Evolutionary conservation across 2,329 filamentous ascomycete genomes (phyloP), one percentile per base, ranked within the genome.

Genomic region (Aspergillus caelatus): DNA sequence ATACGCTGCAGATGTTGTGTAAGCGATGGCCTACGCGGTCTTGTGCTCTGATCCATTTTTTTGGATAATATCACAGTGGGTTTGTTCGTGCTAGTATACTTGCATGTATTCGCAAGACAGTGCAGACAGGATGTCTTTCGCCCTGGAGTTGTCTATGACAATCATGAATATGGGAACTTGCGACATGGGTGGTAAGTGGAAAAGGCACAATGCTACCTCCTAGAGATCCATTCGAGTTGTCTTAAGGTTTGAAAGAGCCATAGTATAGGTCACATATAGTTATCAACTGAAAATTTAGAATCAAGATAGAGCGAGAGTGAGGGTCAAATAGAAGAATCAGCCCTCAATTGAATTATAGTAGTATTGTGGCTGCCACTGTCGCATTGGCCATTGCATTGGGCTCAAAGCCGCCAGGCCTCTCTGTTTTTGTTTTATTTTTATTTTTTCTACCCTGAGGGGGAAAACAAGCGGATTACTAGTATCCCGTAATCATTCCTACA

Each of bases 1-100:
- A 71, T 63, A 28, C 70, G 68, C 32, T 71, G 70, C 23, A 72
- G 39, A 14, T 69, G 68, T 41, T 66, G 61, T 19, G 70, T 66
- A 54, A 72, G 62, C 11, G 70, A 72, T n/a, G 63, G 59, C 57
- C 70, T 65, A 30, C 67, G 67, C 50, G 63, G 62, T 46, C 65
- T 67, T 56, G 30, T 58, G 14, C 32, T 57, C 16, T 62, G 48
- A 23, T 63, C 32, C 65, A 67, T 67, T 46, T 52, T 52, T 52
- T 56, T 58, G 26, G 11, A 28, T 23, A 45, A 52, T 30, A 23
- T 14, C 28, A 32, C 23, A n/a, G 19, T 21, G 12, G 26, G 14
- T 16, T 28, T 30, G 23, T 26, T 16, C 26, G 23, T 48, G 23
- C 46, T 16, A 19, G 23, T 48, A 48, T 14, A 48, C 23, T 48